Evolutionary conservation across 345 rosid species (phyloP).

Genomic region (Camelina sativa): DNA sequence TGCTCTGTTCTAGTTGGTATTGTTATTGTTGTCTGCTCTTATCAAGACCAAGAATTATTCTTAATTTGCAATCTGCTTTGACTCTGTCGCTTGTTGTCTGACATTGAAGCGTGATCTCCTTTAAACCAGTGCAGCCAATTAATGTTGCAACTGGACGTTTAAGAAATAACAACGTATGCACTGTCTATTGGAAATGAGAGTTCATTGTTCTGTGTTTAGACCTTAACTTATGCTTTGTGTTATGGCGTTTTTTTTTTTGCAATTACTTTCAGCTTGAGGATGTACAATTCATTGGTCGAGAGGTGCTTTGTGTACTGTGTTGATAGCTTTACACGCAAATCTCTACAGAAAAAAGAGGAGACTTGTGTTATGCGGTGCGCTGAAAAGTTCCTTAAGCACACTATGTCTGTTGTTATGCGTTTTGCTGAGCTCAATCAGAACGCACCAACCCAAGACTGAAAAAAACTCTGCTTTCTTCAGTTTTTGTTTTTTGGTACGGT

Average conservation of each 20-base stretch:
- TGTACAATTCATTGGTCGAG: slow-evolving; percentile 90
- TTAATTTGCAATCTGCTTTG: slow-evolving; percentile 2
- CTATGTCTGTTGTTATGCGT: slow-evolving; percentile 96
- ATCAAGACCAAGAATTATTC: slow-evolving; percentile 14
- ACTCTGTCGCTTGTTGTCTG: slow-evolving; percentile 39
- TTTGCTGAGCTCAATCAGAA: slow-evolving; percentile 88
- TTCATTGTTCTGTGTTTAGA: not conserved
- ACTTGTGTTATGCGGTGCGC: slow-evolving; percentile 81
- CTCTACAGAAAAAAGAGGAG: slow-evolving; percentile 93
- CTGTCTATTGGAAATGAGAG: not conserved
- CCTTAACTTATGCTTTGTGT: too few species aligned
- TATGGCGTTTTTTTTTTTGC: too few species aligned
- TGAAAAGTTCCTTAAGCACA: slow-evolving; percentile 94
- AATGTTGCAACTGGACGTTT: slow-evolving; percentile 72
- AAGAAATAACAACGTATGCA: slow-evolving; percentile 57
- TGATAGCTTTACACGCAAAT: slow-evolving; percentile 78
- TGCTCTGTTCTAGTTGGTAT: too few species aligned
- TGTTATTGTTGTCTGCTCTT: not conserved
- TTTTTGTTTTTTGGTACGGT: slow-evolving; percentile 21
- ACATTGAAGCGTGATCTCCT: slow-evolving; percentile 73
- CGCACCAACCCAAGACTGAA: slow-evolving; percentile 72
- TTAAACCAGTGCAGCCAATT: slow-evolving; percentile 54
- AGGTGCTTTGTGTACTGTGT: slow-evolving; percentile 93
- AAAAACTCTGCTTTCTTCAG: not conserved
- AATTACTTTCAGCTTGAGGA: slow-evolving; percentile 62